Base-by-base conservation (phyloP, 2,329 filamentous ascomycete genomes). In the Monosporascus sp. region DNA sequence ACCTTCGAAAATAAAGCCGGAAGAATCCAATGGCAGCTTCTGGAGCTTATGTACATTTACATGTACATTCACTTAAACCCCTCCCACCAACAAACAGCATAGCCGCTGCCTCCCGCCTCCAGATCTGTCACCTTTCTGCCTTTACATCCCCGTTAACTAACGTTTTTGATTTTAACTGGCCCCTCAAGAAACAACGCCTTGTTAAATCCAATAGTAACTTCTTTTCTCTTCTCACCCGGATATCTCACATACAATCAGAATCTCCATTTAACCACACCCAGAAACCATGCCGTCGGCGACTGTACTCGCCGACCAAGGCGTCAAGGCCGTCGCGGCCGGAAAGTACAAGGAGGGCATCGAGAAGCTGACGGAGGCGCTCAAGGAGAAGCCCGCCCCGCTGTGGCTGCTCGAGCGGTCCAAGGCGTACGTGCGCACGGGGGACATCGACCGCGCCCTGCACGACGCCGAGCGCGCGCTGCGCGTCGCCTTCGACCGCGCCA, bases 401-500 rank as follows among this genome's bases (percentile, higher is more conserved):
- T 97, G 94, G 82, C 87, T 93, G 57, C 83, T 94, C 58, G 85
- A 88, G 60, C 90, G 93, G 20, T 88, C 91, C 5, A 91, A 86
- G 43, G 90, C 90, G 40, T 86, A 91, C 66, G 80, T 90, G 49
- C 82, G 88, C 55, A 76, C 80, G 2, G 76, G 77, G 59, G 75
- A 84, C 49, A 78, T 83, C 52, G 75, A 83, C 2, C 77, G 81
- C 22, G 88, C 91, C 1, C 80, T 94, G 45, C 76, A 74, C 40
- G 88, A 92, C 69, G 85, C 87, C 38, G 83, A 91, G 57, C 77
- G 79, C 48, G 88, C 85, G 3, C 80, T 88, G 51, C 72, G 79
- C 38, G 72, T 79, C 4, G 87, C 86, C 3, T 75, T 74, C 26
- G 78, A 86, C 57, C 87, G 93, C 41, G 88, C 82, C 34, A 88